Percentiles rank a stretch among this genome's conserved stretches.
phyloP scores from a whole-genome alignment of 2,329 filamentous ascomycete genomes.

The Clarireedia paspali region DNA sequence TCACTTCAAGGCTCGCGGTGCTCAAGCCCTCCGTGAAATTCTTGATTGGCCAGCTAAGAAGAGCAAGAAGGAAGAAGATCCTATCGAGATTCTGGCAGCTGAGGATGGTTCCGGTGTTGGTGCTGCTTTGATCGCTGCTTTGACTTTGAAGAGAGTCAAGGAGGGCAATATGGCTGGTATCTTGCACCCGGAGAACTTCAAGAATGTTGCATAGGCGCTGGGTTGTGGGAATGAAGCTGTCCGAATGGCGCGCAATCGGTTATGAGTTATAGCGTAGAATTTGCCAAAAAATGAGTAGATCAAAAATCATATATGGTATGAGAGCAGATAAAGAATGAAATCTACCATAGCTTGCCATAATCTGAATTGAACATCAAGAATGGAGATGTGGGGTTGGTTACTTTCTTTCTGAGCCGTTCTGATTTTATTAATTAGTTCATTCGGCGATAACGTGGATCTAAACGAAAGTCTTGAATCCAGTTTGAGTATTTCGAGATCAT shows the following conservation, averaged over 20 bases:
- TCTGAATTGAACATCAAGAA: too few relatives aligned
- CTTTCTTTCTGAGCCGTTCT: too few relatives aligned
- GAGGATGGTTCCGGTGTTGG: constrained; percentile 98
- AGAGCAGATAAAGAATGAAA: too few relatives aligned
- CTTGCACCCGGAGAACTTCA: constrained; percentile 56
- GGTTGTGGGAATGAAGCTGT: not conserved
- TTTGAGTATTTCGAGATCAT: too few relatives aligned
- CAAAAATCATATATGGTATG: too few relatives aligned
- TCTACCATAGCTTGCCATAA: too few relatives aligned
- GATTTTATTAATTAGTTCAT: too few relatives aligned
- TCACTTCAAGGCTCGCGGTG: constrained; percentile 90
- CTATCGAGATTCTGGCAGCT: constrained; percentile 77
- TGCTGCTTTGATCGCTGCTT: constrained; percentile 80
- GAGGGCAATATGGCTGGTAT: constrained; percentile 57
- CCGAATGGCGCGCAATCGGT: not conserved
- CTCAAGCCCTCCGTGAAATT: constrained; percentile 85
- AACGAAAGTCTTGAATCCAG: too few relatives aligned
- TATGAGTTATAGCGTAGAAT: not conserved
- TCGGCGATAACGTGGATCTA: too few relatives aligned
- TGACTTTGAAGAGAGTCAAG: constrained; percentile 58
- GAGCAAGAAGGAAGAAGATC: constrained; percentile 67
- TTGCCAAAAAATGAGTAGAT: too few relatives aligned
- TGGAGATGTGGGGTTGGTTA: too few relatives aligned
- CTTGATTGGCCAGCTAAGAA: constrained; percentile 82
- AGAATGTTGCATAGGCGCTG: constrained; percentile 4